These are phyloP conservation scores for Podaxis pistillaris DNA, from an alignment of 768 basidiomycete genomes.

Conservation along the genomic window DNA sequence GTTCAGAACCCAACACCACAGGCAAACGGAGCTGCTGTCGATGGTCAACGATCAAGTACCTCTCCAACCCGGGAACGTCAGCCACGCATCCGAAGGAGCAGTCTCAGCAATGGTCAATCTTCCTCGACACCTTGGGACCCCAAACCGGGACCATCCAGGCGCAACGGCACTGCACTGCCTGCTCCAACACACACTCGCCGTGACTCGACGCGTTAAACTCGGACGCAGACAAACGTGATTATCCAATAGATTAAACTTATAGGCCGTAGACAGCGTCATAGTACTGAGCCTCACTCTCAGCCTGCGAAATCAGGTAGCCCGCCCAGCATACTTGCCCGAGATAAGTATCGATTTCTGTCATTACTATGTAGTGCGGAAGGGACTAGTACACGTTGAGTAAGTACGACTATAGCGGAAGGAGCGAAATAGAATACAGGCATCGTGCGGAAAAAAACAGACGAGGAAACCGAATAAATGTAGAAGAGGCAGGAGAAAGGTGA, in stretches of 20 bases:
- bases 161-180: background rate
- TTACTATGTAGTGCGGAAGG: background rate
- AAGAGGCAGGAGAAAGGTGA: constrained; percentile 13
- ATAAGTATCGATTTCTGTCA: constrained; percentile 1
- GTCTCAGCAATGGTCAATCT: constrained; percentile 3
- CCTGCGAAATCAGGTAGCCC: constrained; percentile 2
- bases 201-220: constrained; percentile 2
- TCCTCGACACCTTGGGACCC: background rate
- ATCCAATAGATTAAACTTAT: background rate
- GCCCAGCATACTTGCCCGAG: background rate
- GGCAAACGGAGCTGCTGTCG: background rate
- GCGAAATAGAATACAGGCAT: constrained; percentile 18
- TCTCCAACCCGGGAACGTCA: constrained; percentile 3
- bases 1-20: constrained; percentile 3
- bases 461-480: constrained; percentile 21
- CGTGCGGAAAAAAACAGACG: constrained; percentile 13
- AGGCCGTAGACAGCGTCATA: background rate
- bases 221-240: background rate
- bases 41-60: constrained; percentile 2
- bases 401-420: constrained; percentile 11
- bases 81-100: constrained; percentile 6
- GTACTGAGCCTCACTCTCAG: background rate
- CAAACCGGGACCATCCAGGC: constrained; percentile 6
- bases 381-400: constrained; percentile 11
- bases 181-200: constrained; percentile 1